phyloP scores from a whole-genome alignment of 2,329 filamentous ascomycete species.

The Chrysoporthe puriensis region DNA sequence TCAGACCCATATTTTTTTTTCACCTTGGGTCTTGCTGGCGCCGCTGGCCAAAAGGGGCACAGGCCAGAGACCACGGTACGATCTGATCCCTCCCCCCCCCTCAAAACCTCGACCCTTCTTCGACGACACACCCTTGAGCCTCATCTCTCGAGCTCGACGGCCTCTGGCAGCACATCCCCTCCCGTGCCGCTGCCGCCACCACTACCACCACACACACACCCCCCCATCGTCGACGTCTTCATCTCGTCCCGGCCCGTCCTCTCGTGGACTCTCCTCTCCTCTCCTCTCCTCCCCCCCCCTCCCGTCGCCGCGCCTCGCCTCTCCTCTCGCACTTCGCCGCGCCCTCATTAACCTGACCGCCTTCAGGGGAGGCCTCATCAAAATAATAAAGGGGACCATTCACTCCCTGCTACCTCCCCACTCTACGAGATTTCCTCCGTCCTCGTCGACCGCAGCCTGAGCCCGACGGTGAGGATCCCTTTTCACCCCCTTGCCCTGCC shows the following conservation, averaged over 20 bases:
- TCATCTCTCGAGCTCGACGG: constrained; percentile 7
- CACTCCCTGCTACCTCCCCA: constrained; percentile 29
- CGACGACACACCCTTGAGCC: constrained; percentile 13
- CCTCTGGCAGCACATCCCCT: constrained; percentile 1
- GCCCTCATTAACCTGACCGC: constrained; percentile 28
- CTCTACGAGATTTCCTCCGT: constrained; percentile 30
- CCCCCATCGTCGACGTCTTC: constrained; percentile 3
- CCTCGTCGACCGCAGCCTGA: constrained; percentile 20
- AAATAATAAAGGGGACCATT: constrained; percentile 29
- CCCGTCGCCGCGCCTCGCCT: too few relatives aligned
- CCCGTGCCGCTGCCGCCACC: too few relatives aligned
- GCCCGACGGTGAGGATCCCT: constrained; percentile 27
- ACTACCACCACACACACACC: background rate
- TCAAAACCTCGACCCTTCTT: background rate
- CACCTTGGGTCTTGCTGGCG: constrained; percentile 11
- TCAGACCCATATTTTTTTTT: constrained; percentile 28
- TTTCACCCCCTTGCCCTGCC: constrained; percentile 20
- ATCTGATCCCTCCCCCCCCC: constrained; percentile 1
- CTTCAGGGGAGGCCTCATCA: constrained; percentile 28
- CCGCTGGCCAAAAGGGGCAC: constrained; percentile 22
- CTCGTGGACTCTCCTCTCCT: background rate
- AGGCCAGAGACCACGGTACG: constrained; percentile 6
- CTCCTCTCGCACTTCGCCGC: constrained; percentile 17
- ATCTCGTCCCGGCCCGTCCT: constrained; percentile 10
- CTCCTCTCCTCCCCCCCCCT: constrained; percentile 4